Base-by-base conservation (phyloP, 2,329 filamentous ascomycete species). In the Hortaea werneckii region DNA sequence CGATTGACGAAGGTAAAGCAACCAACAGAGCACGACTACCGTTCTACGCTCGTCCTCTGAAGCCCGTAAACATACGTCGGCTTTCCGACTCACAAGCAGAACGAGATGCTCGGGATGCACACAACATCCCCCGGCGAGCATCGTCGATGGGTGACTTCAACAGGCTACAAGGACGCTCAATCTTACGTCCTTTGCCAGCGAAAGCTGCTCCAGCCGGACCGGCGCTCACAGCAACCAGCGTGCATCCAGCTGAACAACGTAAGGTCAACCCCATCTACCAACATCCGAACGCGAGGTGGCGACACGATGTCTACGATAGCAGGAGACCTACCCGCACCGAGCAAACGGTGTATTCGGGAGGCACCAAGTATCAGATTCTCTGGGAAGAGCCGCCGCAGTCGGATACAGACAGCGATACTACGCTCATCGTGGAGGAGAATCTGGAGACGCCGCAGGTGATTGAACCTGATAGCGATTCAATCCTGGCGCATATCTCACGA, bases 301-400 rank as follows among this genome's bases (percentile, higher is more conserved):
- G 12, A 35, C 34, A 42, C 2, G 41, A 39, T 29, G 39, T 13
- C 27, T 32, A 29, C 29, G 27, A 45, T 20, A 20, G 2, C 32
- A 39, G 26, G 26, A 40, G 43, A 29, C 30, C 49, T n/a, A 44
- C 42, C 12, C 50, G 50, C 35, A 56, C 55, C 5, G 50, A 53
- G 30, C 56, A 58, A n/a, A 55, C 54, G 5, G 45, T 59, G 5
- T 46, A 44, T 29, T 54, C 53, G 10, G 56, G 47, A 20, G 42
- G 51, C n/a, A 52, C 52, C 11, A 54, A 48, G 10, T 54, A 50
- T 32, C 53, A 56, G 42, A 54, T 58, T 45, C 26, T 56, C 8
- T 58, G 52, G 56, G 55, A 58, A 38, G 56, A 58, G 40, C 47
- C 52, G 5, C 43, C 47, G 26, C 26, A 12, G 1, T 49, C 52